phyloP scores from a whole-genome alignment of 2,329 filamentous ascomycete species.

The Didymella segeticola region DNA sequence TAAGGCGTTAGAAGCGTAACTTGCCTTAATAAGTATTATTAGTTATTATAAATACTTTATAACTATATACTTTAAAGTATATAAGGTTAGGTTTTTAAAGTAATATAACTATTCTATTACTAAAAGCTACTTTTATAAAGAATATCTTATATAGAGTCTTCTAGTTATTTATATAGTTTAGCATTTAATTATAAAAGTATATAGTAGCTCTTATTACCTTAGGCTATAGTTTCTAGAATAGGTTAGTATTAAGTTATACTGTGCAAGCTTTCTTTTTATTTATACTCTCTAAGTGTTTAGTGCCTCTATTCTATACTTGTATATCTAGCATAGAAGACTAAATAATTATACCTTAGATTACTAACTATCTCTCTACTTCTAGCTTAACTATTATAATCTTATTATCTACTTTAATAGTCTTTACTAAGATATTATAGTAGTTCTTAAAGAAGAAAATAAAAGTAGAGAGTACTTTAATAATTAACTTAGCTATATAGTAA shows the following conservation, averaged over 20 bases:
- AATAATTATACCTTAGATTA: not conserved
- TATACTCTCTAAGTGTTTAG: not conserved
- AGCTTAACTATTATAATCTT: not conserved
- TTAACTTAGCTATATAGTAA: not conserved
- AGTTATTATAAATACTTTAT: not conserved
- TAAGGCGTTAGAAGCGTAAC: not conserved
- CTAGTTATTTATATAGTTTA: not conserved
- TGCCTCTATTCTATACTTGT: not conserved
- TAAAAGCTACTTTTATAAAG: not conserved
- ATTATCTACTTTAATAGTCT: not conserved
- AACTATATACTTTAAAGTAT: not conserved
- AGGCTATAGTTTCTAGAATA: not conserved
- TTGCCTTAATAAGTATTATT: not conserved
- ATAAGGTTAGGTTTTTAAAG: not conserved
- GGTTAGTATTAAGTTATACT: not conserved
- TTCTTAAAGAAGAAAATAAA: not conserved
- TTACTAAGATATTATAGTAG: not conserved
- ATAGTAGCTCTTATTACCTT: not conserved
- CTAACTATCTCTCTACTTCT: not conserved
- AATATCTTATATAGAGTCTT: not conserved
- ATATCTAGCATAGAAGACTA: not conserved
- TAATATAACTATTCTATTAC: not conserved
- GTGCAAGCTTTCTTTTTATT: not conserved
- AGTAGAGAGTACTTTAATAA: not conserved
- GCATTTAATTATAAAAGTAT: not conserved